A percentile compares a stretch with the other conserved stretches of the same genome.
Conservation (phyloP, 371 early-diverging fungal genomes). For the Umbelopsis sp. region DNA sequence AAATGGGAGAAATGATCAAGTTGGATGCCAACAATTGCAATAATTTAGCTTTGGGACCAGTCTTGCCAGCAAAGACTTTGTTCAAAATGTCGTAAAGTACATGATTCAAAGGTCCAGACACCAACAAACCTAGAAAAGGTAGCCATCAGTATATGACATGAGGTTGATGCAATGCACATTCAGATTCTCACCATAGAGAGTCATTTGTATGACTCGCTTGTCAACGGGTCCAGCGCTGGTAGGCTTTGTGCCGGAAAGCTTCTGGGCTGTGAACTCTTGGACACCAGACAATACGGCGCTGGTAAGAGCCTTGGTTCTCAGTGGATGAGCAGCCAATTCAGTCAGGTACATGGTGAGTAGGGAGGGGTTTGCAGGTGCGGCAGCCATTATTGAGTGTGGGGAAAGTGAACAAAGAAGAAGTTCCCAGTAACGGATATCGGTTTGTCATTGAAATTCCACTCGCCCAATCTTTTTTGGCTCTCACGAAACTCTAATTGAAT, state of each 20-base stretch:
- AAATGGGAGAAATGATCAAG: conserved; percentile 77
- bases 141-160: background rate
- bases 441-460: conserved; percentile 18
- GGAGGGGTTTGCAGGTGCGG: conserved; percentile 21
- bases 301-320: conserved; percentile 83
- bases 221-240: conserved; percentile 46
- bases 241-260: conserved; percentile 64
- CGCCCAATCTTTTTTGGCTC: conserved; percentile 10
- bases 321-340: conserved; percentile 65
- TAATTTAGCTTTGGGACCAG: conserved; percentile 60
- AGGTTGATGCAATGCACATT: background rate
- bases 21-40: conserved; percentile 70
- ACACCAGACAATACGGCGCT: conserved; percentile 73
- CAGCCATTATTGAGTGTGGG: conserved; percentile 3
- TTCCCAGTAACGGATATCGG: background rate
- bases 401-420: conserved; percentile 5
- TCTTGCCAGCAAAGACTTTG: conserved; percentile 64
- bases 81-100: conserved; percentile 67
- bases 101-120: conserved; percentile 79
- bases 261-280: conserved; percentile 80
- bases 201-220: conserved; percentile 79
- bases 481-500: conserved; percentile 10
- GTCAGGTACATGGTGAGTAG: conserved; percentile 67
- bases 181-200: conserved; percentile 67
- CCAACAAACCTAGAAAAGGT: conserved; percentile 44